These are phyloP conservation scores for Ambrosia artemisiifolia DNA, from an alignment of 129 eudicot genomes.

Conservation along the genomic window DNA sequence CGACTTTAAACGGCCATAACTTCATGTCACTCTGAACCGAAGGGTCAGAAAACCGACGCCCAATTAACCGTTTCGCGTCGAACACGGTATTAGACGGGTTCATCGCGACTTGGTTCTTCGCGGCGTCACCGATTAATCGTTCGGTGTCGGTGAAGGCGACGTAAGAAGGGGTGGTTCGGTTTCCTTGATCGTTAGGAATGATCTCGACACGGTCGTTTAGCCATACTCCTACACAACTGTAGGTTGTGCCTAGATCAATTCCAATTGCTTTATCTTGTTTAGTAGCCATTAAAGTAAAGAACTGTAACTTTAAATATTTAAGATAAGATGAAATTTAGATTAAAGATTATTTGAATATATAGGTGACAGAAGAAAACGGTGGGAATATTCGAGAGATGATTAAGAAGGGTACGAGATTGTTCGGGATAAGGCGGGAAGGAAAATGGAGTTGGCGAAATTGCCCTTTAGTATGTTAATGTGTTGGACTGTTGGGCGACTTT, in stretches of 20 bases:
- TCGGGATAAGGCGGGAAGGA: constrained; percentile 40
- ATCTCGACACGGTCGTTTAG: constrained; percentile 76
- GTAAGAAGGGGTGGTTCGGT: constrained; percentile 77
- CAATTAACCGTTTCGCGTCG: constrained; percentile 75
- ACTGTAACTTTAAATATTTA: background rate
- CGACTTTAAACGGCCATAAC: constrained; percentile 72
- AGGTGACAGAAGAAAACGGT: background rate
- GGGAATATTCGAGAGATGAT: constrained; percentile 2
- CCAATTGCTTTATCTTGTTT: constrained; percentile 68
- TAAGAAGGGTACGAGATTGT: constrained; percentile 6
- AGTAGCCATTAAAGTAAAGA: constrained; percentile 38
- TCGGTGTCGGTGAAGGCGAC: constrained; percentile 85
- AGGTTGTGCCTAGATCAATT: constrained; percentile 76
- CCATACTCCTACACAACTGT: constrained; percentile 91
- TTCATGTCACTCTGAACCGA: constrained; percentile 73
- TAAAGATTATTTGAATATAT: background rate
- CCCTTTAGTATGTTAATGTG: background rate
- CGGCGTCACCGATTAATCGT: constrained; percentile 68
- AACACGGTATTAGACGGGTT: constrained; percentile 80
- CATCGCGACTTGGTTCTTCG: constrained; percentile 76
- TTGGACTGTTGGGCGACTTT: background rate
- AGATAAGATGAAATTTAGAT: background rate
- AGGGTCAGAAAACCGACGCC: constrained; percentile 55
- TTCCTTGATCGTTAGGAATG: constrained; percentile 82
- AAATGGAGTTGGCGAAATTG: background rate